Evolutionary conservation across 1,284 basidiomycete species (phyloP), one percentile per base, ranked within the genome.

Genomic region (Malassezia sp.): DNA sequence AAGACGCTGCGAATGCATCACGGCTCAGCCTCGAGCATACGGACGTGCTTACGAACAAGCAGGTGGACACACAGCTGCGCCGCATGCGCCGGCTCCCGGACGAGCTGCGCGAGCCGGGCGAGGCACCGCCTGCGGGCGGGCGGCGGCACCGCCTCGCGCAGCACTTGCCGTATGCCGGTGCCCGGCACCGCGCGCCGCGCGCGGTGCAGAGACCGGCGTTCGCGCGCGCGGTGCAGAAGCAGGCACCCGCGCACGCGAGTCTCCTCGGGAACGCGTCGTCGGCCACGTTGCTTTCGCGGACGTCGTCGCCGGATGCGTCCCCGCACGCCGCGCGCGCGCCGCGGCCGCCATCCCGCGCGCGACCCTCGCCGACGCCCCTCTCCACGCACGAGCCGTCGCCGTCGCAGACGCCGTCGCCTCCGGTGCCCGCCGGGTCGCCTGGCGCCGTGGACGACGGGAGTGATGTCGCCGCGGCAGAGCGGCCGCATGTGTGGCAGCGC

Each of bases 161-260:
- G n/a, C 56, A 58, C n/a, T 42, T 65, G 20, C 47, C 53, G 26
- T 63, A 63, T 33, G 61, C 54, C 10, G 45, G 54, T 7, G 60
- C 54, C 38, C 38, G 50, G 41, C 56, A 53, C 32, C 55, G 63
- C 28, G 62, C 59, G 35, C 61, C 58, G 9, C 52, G 63, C 17
- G 63, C 63, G 2, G 63, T 65, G 57, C 61, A 58, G 17, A n/a
- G n/a, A n/a, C n/a, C n/a, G n/a, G n/a, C n/a, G n/a, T n/a, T n/a
- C n/a, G n/a, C n/a, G n/a, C n/a, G n/a, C n/a, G n/a, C n/a, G n/a
- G n/a, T n/a, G n/a, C n/a, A n/a, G n/a, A n/a, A n/a, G n/a, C n/a
- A n/a, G n/a, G n/a, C n/a, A n/a, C n/a, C n/a, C n/a, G n/a, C n/a
- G n/a, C n/a, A n/a, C n/a, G n/a, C n/a, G n/a, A n/a, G n/a, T n/a